A percentile compares a stretch with the other conserved stretches of the same genome.
phyloP scores from a whole-genome alignment of 441 rosid genomes.

The Brassica balearica region DNA sequence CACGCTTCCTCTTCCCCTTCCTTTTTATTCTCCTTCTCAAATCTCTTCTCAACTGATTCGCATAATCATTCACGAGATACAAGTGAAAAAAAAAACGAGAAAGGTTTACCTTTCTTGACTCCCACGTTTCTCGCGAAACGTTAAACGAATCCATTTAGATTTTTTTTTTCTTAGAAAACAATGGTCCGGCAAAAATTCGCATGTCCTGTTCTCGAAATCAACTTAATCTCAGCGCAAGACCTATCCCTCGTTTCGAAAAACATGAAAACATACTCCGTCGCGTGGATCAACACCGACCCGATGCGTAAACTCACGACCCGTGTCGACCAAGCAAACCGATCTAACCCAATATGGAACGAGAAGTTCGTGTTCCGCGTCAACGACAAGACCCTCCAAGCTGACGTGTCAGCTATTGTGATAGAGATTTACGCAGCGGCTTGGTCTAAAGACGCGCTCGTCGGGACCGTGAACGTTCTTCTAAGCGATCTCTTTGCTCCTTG shows the following conservation, averaged over 20 bases:
- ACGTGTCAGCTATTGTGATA: conserved; percentile 64
- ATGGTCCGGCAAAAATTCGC: conserved; percentile 46
- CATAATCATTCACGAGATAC: conserved; percentile 21
- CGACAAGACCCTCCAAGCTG: conserved; percentile 61
- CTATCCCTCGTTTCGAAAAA: conserved; percentile 70
- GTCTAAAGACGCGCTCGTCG: conserved; percentile 78
- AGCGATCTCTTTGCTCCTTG: conserved; percentile 62
- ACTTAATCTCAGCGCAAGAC: conserved; percentile 78
- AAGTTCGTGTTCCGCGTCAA: conserved; percentile 79
- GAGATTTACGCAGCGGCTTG: conserved; percentile 90
- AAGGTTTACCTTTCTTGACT: conserved; percentile 20
- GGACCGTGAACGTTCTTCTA: conserved; percentile 68
- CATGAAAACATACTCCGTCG: conserved; percentile 88
- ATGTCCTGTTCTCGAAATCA: conserved; percentile 74
- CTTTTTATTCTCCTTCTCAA: conserved; percentile 36
- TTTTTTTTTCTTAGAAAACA: not conserved
- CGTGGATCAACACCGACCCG: conserved; percentile 61
- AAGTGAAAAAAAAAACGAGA: conserved; percentile 13
- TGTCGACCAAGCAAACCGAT: conserved; percentile 56
- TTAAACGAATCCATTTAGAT: conserved; percentile 27
- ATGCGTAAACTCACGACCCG: conserved; percentile 56
- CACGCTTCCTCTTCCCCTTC: conserved; percentile 34
- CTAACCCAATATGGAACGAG: conserved; percentile 68
- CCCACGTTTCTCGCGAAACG: conserved; percentile 27
- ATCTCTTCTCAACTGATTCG: conserved; percentile 26